Base-by-base conservation (phyloP, 164 flowering plant species). In the Euptelea pleiosperma region DNA sequence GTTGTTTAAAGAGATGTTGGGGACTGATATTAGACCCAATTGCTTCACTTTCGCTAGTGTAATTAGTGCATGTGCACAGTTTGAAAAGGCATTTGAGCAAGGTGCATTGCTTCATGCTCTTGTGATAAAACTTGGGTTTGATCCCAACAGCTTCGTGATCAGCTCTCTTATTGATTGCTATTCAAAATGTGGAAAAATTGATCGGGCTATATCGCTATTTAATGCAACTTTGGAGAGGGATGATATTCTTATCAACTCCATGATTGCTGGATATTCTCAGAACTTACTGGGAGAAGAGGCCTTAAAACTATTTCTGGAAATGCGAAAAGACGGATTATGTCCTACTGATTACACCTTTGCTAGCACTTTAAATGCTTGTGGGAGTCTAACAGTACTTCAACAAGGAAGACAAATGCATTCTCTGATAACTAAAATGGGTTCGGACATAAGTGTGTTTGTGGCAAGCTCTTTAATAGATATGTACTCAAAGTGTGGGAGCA, bases 401-500 rank as follows among this genome's bases (percentile, higher is more conserved):
- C 70, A 53, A 46, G 81, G 82, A 47, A 63, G 44, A 40, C 80
- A 76, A 62, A 55, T 76, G 3, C 85, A 81, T 58, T 66, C 73
- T 35, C 25, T 70, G 29, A 50, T 64, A 49, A 69, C 58, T 12
- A 78, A 81, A 70, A 68, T 66, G 62, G 79, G 77, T 53, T 68
- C 63, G 21, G 77, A 76, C 46, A 41, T 40, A 58, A 70, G 55
- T 43, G 61, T 78, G 33, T 66, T 68, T 66, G 71, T 74, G 15
- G 68, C 71, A 18, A 44, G 74, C 64, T 68, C 82, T 19, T 58
- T 76, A 62, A 48, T 74, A 52, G 82, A 76, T 53, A 81, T 81
- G 82, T 81, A 81, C 37, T 72, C 79, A 8, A 78, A 78, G 61
- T 74, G 81, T 54, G 82, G 85, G 33, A 65, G 61, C 60, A 63